Evolutionary conservation across 495 filamentous ascomycete species (phyloP).

Genomic region (Extremus antarcticus): DNA sequence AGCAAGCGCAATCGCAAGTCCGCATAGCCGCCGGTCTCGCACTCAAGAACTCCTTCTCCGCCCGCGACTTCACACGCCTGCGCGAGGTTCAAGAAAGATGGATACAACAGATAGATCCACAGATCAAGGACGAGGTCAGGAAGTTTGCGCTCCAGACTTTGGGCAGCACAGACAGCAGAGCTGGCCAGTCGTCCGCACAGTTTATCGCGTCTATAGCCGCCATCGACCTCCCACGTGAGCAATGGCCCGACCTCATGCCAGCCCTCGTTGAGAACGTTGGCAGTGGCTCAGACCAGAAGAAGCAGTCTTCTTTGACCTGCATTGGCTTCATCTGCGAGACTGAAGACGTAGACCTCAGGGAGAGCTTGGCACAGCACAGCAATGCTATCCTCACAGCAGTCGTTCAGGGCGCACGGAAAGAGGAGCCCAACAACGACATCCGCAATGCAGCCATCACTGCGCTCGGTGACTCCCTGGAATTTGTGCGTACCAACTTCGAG

Average conservation of each 20-base stretch:
- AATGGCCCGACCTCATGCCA: conserved; percentile 93
- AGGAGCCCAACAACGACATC: conserved; percentile 82
- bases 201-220: conserved; percentile 89
- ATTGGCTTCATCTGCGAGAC: conserved; percentile 98
- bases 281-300: conserved; percentile 69
- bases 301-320: conserved; percentile 84
- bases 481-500: conserved; percentile 94
- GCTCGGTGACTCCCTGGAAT: conserved; percentile 93
- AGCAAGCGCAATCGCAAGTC: conserved; percentile 67
- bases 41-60: conserved; percentile 91
- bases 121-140: conserved; percentile 78
- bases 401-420: conserved; percentile 91
- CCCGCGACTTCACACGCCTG: conserved; percentile 77
- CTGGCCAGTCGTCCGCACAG: conserved; percentile 81
- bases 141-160: conserved; percentile 77
- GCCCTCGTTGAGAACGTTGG: conserved; percentile 84
- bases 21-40: conserved; percentile 90
- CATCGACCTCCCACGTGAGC: conserved; percentile 83
- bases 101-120: conserved; percentile 64
- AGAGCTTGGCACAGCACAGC: conserved; percentile 70
- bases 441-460: conserved; percentile 85
- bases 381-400: conserved; percentile 97
- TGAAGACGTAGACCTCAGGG: conserved; percentile 75
- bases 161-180: conserved; percentile 59
- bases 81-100: conserved; percentile 84